These are phyloP conservation scores for Microdochium bolleyi DNA, from an alignment of 2,329 filamentous ascomycete species.

Conservation along the genomic window DNA sequence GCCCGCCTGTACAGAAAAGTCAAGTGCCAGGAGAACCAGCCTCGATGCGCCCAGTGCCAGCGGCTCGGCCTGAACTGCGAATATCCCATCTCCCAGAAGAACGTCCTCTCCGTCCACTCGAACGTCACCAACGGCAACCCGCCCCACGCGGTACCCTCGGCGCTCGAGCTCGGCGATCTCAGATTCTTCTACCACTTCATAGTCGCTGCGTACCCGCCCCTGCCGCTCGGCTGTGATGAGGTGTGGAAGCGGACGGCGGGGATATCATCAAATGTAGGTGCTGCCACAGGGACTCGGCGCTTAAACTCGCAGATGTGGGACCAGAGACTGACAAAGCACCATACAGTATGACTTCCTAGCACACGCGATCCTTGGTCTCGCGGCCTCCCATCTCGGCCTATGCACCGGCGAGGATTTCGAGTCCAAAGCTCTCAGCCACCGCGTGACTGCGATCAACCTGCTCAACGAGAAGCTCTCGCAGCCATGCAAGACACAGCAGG, in stretches of 20 bases:
- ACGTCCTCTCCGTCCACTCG: slow-evolving; percentile 25
- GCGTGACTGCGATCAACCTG: slow-evolving; percentile 55
- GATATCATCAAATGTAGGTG: slow-evolving; percentile 56
- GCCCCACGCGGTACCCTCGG: slow-evolving; percentile 9
- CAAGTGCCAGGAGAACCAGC: slow-evolving; percentile 61
- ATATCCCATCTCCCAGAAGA: slow-evolving; percentile 45
- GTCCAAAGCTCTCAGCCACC: slow-evolving; percentile 53
- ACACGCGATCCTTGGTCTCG: slow-evolving; percentile 58
- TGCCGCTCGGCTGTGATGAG: slow-evolving; percentile 56
- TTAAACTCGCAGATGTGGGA: too few relatives aligned
- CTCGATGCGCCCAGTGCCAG: slow-evolving; percentile 54
- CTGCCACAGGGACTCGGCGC: too few relatives aligned
- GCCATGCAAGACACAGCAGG: slow-evolving; percentile 18
- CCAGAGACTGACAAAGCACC: background rate
- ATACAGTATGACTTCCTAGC: slow-evolving; percentile 53
- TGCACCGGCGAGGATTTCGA: slow-evolving; percentile 40
- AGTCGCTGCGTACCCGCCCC: slow-evolving; percentile 51
- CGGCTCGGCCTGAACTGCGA: slow-evolving; percentile 56
- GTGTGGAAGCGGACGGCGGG: slow-evolving; percentile 60
- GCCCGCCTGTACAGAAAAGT: slow-evolving; percentile 31
- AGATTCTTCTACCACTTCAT: slow-evolving; percentile 63
- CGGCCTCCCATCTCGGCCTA: slow-evolving; percentile 55
- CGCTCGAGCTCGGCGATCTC: slow-evolving; percentile 56
- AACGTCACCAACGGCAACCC: background rate
- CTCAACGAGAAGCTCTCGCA: slow-evolving; percentile 45